Base-by-base conservation (phyloP, 768 basidiomycete species). In the Daedaleopsis nitida region DNA sequence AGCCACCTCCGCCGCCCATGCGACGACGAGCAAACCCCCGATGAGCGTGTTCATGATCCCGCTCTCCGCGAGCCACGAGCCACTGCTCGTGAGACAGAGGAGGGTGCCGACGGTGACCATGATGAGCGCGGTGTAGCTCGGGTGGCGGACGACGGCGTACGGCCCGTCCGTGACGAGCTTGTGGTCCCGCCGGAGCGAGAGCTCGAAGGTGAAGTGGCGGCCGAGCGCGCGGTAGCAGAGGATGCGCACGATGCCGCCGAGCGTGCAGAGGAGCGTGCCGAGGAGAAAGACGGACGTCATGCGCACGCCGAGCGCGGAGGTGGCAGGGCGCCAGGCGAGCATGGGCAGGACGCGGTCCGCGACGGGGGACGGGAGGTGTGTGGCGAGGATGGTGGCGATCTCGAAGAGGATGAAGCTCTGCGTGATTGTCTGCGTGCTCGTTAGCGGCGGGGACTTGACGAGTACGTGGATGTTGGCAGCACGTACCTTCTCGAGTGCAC, bases 131-230 rank as follows among this genome's bases (percentile, higher is more conserved):
- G 67, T 65, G 55, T 69, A 69, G 55, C 62, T 62, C 38, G 65
- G 68, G 57, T 69, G 67, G 35, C 68, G 68, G 7, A 69, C 65
- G 55, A 62, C 39, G 7, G 57, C 44, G 61, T 69, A 69, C 27
- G 65, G 65, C n/a, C 67, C 67, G 47, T 43, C 49, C 7, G 59
- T 68, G 48, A 69, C 58, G 43, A 69, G 56, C 48, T 55, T 53
- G 54, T 69, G 68, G 52, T 60, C 43, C 27, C 49, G 52, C 9
- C 60, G 57, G n/a, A 66, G 43, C 17, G 65, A 55, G 45, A 68
- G 62, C 44, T 66, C 55, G 65, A 66, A 68, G 14, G 68, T 69
- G 63, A 68, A 69, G 52, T 62, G 48, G 27, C 42, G 45, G 1
- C 66, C 68, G 32, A 69, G 61, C 5, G 62, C 47, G 47, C 62